phyloP scores from a whole-genome alignment of 1,284 basidiomycete species.

The Coniferiporia weirii region DNA sequence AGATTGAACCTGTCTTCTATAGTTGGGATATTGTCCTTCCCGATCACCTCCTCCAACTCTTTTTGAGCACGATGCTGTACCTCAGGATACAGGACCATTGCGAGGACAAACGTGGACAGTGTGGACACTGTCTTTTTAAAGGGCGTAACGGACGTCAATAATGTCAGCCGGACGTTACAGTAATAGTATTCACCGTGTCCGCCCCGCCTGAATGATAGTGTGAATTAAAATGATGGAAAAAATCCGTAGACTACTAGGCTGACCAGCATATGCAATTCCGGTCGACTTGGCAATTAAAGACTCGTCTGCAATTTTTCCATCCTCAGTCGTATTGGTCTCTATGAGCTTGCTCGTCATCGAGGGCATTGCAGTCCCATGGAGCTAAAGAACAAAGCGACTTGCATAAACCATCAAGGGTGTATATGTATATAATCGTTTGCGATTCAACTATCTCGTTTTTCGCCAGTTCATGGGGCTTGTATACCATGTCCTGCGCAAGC shows the following conservation, averaged over 20 bases:
- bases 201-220: no score
- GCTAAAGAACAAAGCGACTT: no score
- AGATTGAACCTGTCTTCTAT: slow-evolving; percentile 53
- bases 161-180: no score
- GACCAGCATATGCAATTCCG: slow-evolving; percentile 2
- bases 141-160: no score
- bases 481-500: slow-evolving; percentile 7
- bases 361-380: slow-evolving; percentile 2
- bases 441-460: no score
- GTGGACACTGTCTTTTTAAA: background rate
- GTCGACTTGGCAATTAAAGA: slow-evolving; percentile 11
- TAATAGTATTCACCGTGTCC: no score
- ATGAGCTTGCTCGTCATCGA: slow-evolving; percentile 14
- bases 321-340: slow-evolving; percentile 2
- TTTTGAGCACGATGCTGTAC: slow-evolving; percentile 49
- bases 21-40: slow-evolving; percentile 53
- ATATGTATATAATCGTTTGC: no score
- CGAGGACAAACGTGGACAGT: slow-evolving; percentile 27
- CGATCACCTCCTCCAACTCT: slow-evolving; percentile 60
- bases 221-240: no score
- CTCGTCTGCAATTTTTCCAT: slow-evolving; percentile 3
- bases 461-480: background rate
- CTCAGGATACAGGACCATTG: slow-evolving; percentile 47
- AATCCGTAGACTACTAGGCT: background rate
- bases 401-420: no score